A percentile compares a stretch with the other conserved stretches of the same genome.
phyloP scores from a whole-genome alignment of 805 yeast species.

The Hanseniaspora occidentalis region DNA sequence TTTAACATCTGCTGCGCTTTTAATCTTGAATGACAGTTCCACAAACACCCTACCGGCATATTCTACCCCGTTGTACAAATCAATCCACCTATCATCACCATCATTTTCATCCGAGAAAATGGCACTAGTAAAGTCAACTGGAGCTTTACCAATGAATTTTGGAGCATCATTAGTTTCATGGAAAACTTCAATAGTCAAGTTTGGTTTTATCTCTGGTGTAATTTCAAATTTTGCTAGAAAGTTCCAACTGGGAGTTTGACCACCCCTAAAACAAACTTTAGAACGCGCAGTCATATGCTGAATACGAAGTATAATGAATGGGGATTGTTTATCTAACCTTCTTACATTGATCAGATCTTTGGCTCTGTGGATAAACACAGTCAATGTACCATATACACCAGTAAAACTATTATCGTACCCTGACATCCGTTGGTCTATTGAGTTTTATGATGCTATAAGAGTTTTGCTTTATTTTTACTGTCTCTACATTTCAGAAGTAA shows the following conservation, averaged over 20 bases:
- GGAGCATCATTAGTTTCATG: slow-evolving; percentile 84
- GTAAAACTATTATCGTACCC: slow-evolving; percentile 1
- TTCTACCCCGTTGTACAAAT: slow-evolving; percentile 49
- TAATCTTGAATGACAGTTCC: slow-evolving; percentile 85
- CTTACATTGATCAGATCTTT: slow-evolving; percentile 78
- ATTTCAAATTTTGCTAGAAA: slow-evolving; percentile 59
- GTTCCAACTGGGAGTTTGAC: slow-evolving; percentile 88
- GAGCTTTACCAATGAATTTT: slow-evolving; percentile 71
- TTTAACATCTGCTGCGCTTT: not conserved
- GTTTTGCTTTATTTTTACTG: not conserved
- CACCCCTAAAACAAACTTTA: slow-evolving; percentile 70
- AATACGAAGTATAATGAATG: slow-evolving; percentile 72
- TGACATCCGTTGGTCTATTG: not conserved
- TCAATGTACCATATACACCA: slow-evolving; percentile 37
- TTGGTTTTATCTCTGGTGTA: slow-evolving; percentile 48
- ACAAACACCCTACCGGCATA: slow-evolving; percentile 82
- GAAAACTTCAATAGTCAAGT: slow-evolving; percentile 52
- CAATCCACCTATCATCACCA: slow-evolving; percentile 82
- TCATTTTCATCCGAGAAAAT: slow-evolving; percentile 52
- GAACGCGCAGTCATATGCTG: slow-evolving; percentile 77
- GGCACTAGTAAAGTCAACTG: slow-evolving; percentile 65
- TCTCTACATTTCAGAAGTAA: too few relatives aligned
- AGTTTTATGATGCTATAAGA: not conserved
- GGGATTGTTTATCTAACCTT: slow-evolving; percentile 85
- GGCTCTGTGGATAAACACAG: slow-evolving; percentile 68